phyloP scores from a whole-genome alignment of 2,329 filamentous ascomycete species.

The Thielaviopsis euricoi region DNA sequence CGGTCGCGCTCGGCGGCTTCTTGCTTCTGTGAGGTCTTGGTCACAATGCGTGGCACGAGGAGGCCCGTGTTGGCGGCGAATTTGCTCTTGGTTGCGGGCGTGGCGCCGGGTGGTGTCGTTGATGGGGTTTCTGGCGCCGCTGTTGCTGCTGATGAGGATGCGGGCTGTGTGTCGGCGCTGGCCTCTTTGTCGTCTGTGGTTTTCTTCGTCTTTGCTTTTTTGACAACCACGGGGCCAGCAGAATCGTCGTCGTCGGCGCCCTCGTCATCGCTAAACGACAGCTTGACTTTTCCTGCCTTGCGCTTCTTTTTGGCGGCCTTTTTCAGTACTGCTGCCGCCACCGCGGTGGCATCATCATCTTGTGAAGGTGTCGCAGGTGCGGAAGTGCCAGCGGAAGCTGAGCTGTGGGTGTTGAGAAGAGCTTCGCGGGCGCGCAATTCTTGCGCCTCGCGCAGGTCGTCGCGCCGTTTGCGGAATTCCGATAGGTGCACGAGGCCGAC shows the following conservation, averaged over 20 bases:
- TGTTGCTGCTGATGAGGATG: background rate
- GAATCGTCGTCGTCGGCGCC: slow-evolving; percentile 29
- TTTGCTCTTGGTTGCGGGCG: slow-evolving; percentile 24
- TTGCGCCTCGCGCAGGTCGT: slow-evolving; percentile 82
- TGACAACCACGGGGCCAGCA: slow-evolving; percentile 18
- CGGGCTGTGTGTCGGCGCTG: background rate
- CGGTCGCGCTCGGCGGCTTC: slow-evolving; percentile 68
- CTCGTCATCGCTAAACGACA: slow-evolving; percentile 56
- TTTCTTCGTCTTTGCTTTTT: slow-evolving; percentile 21
- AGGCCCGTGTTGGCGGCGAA: slow-evolving; percentile 47
- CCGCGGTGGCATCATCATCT: slow-evolving; percentile 27
- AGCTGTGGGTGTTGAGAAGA: background rate
- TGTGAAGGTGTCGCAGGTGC: slow-evolving; percentile 30
- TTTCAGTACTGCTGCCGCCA: slow-evolving; percentile 21
- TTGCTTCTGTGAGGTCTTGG: slow-evolving; percentile 58
- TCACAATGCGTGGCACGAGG: slow-evolving; percentile 49
- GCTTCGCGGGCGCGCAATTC: slow-evolving; percentile 62
- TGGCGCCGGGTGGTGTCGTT: background rate
- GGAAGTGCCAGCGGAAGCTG: slow-evolving; percentile 10
- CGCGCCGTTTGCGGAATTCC: slow-evolving; percentile 90
- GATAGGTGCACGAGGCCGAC: slow-evolving; percentile 83
- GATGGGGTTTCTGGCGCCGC: too few relatives aligned
- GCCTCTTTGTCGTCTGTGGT: slow-evolving; percentile 13
- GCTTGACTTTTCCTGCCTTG: slow-evolving; percentile 27
- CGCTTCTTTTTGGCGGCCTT: slow-evolving; percentile 33